Evolutionary conservation across 352 stramenopile genomes (phyloP).

Genomic region (Globisporangium cystogenes): DNA sequence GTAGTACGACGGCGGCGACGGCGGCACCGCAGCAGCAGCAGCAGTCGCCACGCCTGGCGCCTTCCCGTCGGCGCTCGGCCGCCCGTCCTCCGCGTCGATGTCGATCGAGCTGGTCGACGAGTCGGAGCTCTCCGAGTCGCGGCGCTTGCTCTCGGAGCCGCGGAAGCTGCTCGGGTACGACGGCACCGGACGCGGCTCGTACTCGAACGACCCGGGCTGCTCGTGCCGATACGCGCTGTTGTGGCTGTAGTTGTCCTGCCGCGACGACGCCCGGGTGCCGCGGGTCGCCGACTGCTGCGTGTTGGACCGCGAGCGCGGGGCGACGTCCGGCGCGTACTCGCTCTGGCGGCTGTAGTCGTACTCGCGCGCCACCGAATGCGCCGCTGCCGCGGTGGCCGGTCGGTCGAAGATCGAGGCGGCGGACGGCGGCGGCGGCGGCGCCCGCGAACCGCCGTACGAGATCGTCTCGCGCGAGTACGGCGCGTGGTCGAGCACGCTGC

Average conservation of each 20-base stretch:
- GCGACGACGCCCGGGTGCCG: background rate
- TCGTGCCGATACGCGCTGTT: constrained; percentile 6
- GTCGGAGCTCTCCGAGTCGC: constrained; percentile 48
- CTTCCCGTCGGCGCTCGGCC: constrained; percentile 3
- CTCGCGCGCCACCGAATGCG: constrained; percentile 5
- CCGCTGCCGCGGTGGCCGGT: constrained; percentile 11
- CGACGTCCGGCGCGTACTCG: constrained; percentile 5
- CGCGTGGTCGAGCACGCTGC: constrained; percentile 18
- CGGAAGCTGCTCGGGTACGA: constrained; percentile 6
- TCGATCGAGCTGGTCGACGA: constrained; percentile 69
- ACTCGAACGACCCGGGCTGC: constrained; percentile 23
- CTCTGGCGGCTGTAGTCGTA: constrained; percentile 12
- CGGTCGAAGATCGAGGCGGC: constrained; percentile 67
- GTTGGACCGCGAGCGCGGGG: constrained; percentile 2
- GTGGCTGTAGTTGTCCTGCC: constrained; percentile 13
- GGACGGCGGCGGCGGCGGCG: constrained; percentile 8
- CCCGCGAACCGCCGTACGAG: constrained; percentile 15
- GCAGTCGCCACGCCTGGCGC: no score
- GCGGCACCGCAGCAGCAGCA: constrained; percentile 1
- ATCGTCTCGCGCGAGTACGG: constrained; percentile 27
- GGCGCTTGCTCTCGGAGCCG: constrained; percentile 14
- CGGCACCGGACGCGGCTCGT: background rate
- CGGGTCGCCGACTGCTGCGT: constrained; percentile 7
- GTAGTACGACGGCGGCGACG: constrained; percentile 8
- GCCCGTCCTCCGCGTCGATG: constrained; percentile 39